Evolutionary conservation across 148 eudicot species (phyloP).

Genomic region (Fallopia convolvulus): DNA sequence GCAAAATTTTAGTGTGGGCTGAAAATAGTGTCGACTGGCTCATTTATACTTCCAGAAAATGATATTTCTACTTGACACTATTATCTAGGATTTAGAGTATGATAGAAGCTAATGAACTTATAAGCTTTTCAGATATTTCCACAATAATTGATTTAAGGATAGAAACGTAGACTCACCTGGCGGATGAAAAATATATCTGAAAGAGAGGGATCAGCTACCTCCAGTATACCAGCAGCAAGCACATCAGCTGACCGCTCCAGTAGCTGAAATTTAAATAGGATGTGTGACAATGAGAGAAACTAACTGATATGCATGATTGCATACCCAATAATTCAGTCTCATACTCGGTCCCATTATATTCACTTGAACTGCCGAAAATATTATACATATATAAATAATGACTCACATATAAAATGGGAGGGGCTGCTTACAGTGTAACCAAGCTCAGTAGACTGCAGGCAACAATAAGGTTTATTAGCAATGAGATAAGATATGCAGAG

Average conservation of each 20-base stretch:
- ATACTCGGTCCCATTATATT: too few relatives aligned
- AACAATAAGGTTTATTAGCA: too few relatives aligned
- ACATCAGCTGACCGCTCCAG: constrained; percentile 98
- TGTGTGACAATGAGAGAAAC: too few relatives aligned
- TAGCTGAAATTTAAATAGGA: too few relatives aligned
- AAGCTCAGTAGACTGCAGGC: too few relatives aligned
- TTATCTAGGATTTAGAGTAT: not conserved
- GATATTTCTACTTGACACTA: not conserved
- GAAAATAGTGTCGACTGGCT: not conserved
- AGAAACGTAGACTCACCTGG: constrained; percentile 51
- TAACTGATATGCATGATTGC: too few relatives aligned
- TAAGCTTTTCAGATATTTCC: not conserved
- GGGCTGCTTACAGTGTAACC: too few relatives aligned
- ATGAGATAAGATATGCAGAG: too few relatives aligned
- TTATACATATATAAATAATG: too few relatives aligned
- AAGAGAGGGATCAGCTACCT: constrained; percentile 91
- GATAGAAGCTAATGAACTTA: not conserved
- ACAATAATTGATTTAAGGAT: not conserved
- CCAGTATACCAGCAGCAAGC: constrained; percentile 95
- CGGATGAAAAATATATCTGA: constrained; percentile 85
- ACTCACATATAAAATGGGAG: too few relatives aligned
- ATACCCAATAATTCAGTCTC: too few relatives aligned
- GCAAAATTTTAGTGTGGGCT: not conserved
- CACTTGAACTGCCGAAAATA: too few relatives aligned
- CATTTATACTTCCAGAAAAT: not conserved